These are phyloP conservation scores for Pseudozyma thailandica DNA, from an alignment of 1,284 basidiomycete species.

Conservation along the genomic window DNA sequence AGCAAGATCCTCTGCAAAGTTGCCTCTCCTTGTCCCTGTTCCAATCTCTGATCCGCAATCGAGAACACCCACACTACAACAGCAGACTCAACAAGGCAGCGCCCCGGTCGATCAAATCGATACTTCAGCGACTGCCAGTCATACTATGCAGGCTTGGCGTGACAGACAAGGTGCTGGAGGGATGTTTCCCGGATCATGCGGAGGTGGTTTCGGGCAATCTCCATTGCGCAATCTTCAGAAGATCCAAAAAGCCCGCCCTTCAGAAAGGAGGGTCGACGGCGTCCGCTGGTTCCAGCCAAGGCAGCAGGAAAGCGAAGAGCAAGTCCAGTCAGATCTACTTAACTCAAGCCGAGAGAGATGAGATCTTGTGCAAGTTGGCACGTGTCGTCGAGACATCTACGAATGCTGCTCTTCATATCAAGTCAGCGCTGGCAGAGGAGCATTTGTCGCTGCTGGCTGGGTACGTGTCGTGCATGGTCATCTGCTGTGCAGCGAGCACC, in stretches of 20 bases:
- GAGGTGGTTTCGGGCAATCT: too few species aligned
- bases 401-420: neutral
- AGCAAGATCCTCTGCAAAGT: constrained; percentile 12
- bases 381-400: constrained; percentile 2
- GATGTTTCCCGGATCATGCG: constrained; percentile 32
- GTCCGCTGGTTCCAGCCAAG: neutral
- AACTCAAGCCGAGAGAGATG: constrained; percentile 31
- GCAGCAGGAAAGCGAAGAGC: neutral
- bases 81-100: constrained; percentile 5
- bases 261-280: neutral
- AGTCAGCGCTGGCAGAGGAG: neutral
- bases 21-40: constrained; percentile 15
- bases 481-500: constrained; percentile 24
- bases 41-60: constrained; percentile 6
- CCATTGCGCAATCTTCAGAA: too few species aligned
- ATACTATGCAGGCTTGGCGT: constrained; percentile 28
- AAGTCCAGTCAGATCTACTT: constrained; percentile 18
- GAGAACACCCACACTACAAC: neutral
- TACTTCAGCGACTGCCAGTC: constrained; percentile 16
- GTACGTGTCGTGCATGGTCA: constrained; percentile 20
- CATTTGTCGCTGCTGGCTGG: constrained; percentile 22
- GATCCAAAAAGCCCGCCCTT: too few species aligned
- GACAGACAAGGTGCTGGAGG: constrained; percentile 14
- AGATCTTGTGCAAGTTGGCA: constrained; percentile 24
- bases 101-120: constrained; percentile 10